phyloP scores from a whole-genome alignment of 345 rosid genomes.

The Eucalyptus melliodora region DNA sequence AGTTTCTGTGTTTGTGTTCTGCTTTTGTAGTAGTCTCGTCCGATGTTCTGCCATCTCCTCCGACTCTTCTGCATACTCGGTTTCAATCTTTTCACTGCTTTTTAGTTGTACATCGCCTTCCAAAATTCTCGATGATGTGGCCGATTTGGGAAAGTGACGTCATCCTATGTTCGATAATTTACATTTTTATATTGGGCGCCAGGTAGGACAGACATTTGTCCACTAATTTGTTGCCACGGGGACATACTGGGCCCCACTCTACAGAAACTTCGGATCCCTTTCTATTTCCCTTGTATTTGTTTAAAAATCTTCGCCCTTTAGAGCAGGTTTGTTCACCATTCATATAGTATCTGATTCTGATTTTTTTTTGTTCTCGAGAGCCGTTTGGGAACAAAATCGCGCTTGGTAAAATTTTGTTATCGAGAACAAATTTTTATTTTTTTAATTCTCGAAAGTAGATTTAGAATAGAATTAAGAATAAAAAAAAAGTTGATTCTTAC shows the following conservation, averaged over 20 bases:
- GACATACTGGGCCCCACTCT: not conserved
- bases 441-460: fast-evolving
- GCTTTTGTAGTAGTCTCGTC: not conserved
- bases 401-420: too few species aligned
- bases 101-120: not conserved
- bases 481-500: too few species aligned
- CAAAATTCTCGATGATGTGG: not conserved
- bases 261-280: not conserved
- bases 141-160: not conserved
- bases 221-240: not conserved
- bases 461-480: too few species aligned
- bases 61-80: not conserved
- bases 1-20: not conserved
- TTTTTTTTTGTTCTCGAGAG: fast-evolving
- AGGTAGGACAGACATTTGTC: not conserved
- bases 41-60: not conserved
- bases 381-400: fast-evolving
- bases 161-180: not conserved
- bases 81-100: not conserved
- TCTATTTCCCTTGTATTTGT: not conserved
- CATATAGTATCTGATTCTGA: fast-evolving
- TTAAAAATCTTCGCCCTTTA: too few species aligned
- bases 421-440: fast-evolving
- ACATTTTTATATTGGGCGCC: not conserved
- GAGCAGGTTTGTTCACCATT: fast-evolving